These are phyloP conservation scores for Aspergillus niger DNA, from an alignment of 2,329 filamentous ascomycete genomes.

Conservation along the genomic window DNA sequence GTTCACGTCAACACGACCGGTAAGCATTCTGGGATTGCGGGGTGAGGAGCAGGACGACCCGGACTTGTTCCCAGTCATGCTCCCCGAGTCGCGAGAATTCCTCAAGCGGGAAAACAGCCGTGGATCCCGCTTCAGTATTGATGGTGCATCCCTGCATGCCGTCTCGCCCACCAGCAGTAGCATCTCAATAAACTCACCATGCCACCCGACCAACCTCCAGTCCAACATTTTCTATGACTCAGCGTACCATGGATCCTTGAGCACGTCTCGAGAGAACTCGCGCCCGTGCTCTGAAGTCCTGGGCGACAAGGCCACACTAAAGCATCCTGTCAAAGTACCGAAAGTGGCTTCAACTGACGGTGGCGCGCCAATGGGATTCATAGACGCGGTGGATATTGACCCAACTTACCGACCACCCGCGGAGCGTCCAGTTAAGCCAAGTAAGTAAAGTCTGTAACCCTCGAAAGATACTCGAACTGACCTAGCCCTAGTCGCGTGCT, in stretches of 20 bases:
- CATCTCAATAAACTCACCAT: conserved; percentile 42
- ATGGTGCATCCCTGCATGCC: conserved; percentile 36
- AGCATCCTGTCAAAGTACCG: conserved; percentile 35
- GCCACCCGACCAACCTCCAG: conserved; percentile 21
- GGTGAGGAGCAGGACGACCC: conserved; percentile 50
- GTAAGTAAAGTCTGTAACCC: conserved; percentile 43
- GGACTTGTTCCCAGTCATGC: conserved; percentile 45
- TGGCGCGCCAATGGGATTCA: conserved; percentile 70
- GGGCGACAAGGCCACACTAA: conserved; percentile 24
- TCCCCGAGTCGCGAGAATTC: conserved; percentile 36
- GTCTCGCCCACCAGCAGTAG: conserved; percentile 45
- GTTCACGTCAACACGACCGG: conserved; percentile 48
- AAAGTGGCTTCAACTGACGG: conserved; percentile 25
- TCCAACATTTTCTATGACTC: conserved; percentile 22
- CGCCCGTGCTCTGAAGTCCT: conserved; percentile 24
- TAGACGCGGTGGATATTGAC: conserved; percentile 91
- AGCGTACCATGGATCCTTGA: conserved; percentile 25
- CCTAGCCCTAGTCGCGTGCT: conserved; percentile 68
- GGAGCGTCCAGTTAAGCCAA: conserved; percentile 68
- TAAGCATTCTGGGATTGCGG: conserved; percentile 46
- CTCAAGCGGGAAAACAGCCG: conserved; percentile 34
- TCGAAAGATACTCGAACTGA: conserved; percentile 31
- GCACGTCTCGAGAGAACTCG: conserved; percentile 28
- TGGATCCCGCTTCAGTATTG: conserved; percentile 37
- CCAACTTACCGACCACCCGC: conserved; percentile 76